Evolutionary conservation across 2,329 filamentous ascomycete genomes (phyloP).

Genomic region (Zasmidium angulare): DNA sequence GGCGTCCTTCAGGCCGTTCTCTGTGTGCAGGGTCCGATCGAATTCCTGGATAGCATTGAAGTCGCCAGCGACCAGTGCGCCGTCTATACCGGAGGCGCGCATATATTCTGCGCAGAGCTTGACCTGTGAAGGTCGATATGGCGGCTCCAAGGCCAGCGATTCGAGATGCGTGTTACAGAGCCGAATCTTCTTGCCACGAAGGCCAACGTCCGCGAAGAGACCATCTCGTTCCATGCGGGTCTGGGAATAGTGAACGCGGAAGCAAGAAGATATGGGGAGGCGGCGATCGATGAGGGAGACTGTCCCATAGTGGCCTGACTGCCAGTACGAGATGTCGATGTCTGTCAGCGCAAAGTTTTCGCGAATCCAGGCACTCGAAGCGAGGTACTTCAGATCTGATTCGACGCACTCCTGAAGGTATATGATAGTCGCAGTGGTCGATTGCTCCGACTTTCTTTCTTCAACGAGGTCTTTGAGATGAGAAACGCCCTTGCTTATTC

Average conservation of each 20-base stretch:
- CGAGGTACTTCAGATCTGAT: slow-evolving; percentile 48
- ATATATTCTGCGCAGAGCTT: slow-evolving; percentile 46
- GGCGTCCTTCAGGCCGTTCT: slow-evolving; percentile 53
- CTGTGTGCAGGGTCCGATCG: slow-evolving; percentile 49
- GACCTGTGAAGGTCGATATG: slow-evolving; percentile 52
- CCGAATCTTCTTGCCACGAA: slow-evolving; percentile 41
- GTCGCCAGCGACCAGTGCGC: slow-evolving; percentile 52
- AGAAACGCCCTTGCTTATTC: slow-evolving; percentile 44
- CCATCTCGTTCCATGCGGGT: slow-evolving; percentile 55
- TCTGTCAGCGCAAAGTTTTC: slow-evolving; percentile 53
- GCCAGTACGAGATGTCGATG: slow-evolving; percentile 45
- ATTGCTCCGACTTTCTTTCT: slow-evolving; percentile 11
- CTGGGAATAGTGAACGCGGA: slow-evolving; percentile 51
- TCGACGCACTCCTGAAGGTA: slow-evolving; percentile 55
- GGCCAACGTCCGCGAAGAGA: slow-evolving; percentile 53
- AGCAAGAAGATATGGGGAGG: slow-evolving; percentile 46
- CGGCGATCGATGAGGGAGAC: slow-evolving; percentile 52
- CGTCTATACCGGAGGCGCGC: slow-evolving; percentile 39
- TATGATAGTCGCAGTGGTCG: slow-evolving; percentile 38
- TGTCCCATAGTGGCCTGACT: slow-evolving; percentile 52
- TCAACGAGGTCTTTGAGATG: slow-evolving; percentile 39
- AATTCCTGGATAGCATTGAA: slow-evolving; percentile 60
- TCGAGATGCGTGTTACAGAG: slow-evolving; percentile 61
- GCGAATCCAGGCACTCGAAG: slow-evolving; percentile 48
- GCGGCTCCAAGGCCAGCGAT: slow-evolving; percentile 51